A percentile compares a stretch with the other conserved stretches of the same genome.
These are phyloP conservation scores for Cyberlindnera nakhonratchasimensis DNA, from an alignment of 805 yeast species.

Conservation along the genomic window DNA sequence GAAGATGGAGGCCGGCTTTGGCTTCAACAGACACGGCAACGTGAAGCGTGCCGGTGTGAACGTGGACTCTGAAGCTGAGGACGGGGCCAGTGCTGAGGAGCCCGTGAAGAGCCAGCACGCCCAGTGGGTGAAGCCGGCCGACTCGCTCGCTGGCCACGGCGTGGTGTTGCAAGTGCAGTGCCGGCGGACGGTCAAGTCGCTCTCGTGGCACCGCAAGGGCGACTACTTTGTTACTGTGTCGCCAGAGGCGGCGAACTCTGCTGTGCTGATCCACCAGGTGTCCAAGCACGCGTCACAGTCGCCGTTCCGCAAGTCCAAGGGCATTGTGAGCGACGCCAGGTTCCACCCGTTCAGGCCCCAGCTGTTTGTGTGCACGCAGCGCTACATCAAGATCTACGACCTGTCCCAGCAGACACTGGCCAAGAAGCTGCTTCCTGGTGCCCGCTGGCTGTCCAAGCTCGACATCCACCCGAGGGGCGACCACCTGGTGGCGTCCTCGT, in stretches of 20 bases:
- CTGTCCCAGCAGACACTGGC: constrained; percentile 78
- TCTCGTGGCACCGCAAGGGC: constrained; percentile 96
- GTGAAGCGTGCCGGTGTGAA: constrained; percentile 41
- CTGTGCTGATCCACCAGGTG: constrained; percentile 91
- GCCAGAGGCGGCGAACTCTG: constrained; percentile 85
- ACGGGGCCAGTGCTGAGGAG: constrained; percentile 36
- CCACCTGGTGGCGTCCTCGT: constrained; percentile 86
- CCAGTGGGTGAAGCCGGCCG: constrained; percentile 80
- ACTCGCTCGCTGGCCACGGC: constrained; percentile 58
- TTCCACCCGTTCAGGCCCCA: constrained; percentile 97
- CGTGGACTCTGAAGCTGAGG: constrained; percentile 40
- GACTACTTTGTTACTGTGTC: constrained; percentile 96
- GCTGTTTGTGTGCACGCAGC: constrained; percentile 88
- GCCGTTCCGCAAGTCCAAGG: constrained; percentile 90
- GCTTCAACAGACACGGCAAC: constrained; percentile 65
- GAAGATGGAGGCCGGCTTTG: constrained; percentile 87
- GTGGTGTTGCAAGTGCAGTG: constrained; percentile 70
- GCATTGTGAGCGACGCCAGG: constrained; percentile 91
- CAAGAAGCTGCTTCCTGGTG: constrained; percentile 90
- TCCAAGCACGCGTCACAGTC: constrained; percentile 94
- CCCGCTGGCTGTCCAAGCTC: constrained; percentile 86
- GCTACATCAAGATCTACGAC: constrained; percentile 88
- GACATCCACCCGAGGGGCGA: constrained; percentile 97
- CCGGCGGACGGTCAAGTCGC: constrained; percentile 65
- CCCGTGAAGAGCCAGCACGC: constrained; percentile 63